Base-by-base conservation (phyloP, 2,329 filamentous ascomycete species). In the Talaromyces sp. region DNA sequence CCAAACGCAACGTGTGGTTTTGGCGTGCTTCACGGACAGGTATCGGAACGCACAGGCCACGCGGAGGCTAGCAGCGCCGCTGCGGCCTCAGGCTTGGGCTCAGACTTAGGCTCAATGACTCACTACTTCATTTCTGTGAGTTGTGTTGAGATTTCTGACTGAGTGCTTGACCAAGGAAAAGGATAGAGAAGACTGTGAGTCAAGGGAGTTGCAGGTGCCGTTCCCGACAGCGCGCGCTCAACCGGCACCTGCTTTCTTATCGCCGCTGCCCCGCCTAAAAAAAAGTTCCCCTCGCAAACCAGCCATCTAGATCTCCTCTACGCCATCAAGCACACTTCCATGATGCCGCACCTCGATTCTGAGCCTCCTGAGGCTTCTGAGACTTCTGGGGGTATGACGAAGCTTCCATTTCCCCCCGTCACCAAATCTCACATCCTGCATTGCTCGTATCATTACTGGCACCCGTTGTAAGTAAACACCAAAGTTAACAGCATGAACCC, bases 401-500 rank as follows among this genome's bases (percentile, higher is more conserved):
- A 66, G 12, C 79, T 91, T 19, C 85, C 85, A 21, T 97, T 99
- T 70, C 90, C 92, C 21, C 91, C 91, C 0, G 84, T 96, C 60
- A 91, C 87, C 32, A 89, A 88, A 71, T 85, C 88, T 53, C 93
- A 99, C 70, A 95, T 99, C 63, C 80, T 96, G 58, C 89, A 97
- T 75, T 99, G 93, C 77, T 95, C 94, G 48, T 97, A 95, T 75
- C 90, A 96, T 72, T 85, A 83, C 62, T 99, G 94, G 94, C 91
- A 96, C 69, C 86, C 89, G 54, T 88, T 84, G 82, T 91, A 78
- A 56, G 78, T 27, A 17, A 41, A 19, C 52, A 19, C 17, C 17
- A 14, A 32, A 35, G 58, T 27, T 57, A 12, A 41, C 14, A 17
- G 27, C 41, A 6, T 46, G 29, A 17, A 19, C 9, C 48, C 35